Base-by-base conservation (phyloP, 257 asterid genomes). In the Rauvolfia tetraphylla region DNA sequence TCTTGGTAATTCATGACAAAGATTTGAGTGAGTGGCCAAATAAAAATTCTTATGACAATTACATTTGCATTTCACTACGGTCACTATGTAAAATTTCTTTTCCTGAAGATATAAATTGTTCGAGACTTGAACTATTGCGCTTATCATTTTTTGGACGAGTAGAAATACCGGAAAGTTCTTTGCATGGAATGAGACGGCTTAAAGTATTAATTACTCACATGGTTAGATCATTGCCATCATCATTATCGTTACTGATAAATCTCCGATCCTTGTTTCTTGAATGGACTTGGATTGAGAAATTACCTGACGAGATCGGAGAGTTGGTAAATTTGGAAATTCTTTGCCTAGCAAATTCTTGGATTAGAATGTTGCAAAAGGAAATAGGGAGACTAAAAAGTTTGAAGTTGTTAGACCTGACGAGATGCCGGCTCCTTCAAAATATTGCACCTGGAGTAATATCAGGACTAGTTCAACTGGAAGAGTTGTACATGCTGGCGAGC, bases 271-370 rank as follows among this genome's bases (percentile, higher is more conserved):
- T 80, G 36, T 51, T 23, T 65, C 56, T 80, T 4, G 17, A 12
- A 29, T 20, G 10, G 48, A 31, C 65, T 53, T 1, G 5, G 14
- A 12, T 54, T 5, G 3, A 0, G 61, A 48, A 31, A 41, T 33
- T 25, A 42, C 14, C 73, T 63, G 29, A 72, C 63, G 25, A 42
- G 12, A 34, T 81, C 56, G 76, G 81, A 0, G 51, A 63, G 23
- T 27, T 76, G 27, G 34, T 72, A 46, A 73, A 57, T 34, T 61
- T 81, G n/a, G 76, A 76, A 81, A 76, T 81, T 18, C 78, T 81
- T 4, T 41, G 78, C 39, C 15, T 81, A 34, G 48, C 8, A 39
- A 23, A 62, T 54, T 76, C 72, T 33, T 0, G 7, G 1, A 12
- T 76, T n/a, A n/a, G 42, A 51, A 54, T 1, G 22, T 71, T 81